phyloP scores from a whole-genome alignment of 495 filamentous ascomycete species.

The Neurospora africana region DNA sequence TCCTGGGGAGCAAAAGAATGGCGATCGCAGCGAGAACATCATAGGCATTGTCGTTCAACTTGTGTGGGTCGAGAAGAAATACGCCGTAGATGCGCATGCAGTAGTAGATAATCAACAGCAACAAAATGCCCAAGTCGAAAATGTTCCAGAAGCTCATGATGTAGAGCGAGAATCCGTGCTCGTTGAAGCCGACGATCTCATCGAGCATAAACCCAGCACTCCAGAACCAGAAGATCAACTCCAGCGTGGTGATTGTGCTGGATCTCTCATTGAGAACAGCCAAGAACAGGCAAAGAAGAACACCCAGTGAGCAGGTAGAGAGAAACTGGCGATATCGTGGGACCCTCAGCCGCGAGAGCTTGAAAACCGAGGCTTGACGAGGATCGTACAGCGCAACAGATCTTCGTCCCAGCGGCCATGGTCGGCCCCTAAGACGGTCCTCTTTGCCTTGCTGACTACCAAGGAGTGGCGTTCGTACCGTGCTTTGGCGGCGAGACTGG shows the following conservation, averaged over 20 bases:
- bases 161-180: constrained; percentile 88
- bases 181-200: constrained; percentile 83
- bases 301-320: constrained; percentile 71
- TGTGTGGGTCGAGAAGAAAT: constrained; percentile 57
- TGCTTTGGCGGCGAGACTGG: constrained; percentile 23
- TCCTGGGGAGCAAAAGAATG: constrained; percentile 75
- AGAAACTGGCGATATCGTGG: constrained; percentile 83
- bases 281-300: constrained; percentile 73
- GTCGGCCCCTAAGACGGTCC: constrained; percentile 21
- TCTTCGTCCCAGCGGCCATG: constrained; percentile 41
- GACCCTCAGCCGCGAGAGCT: constrained; percentile 78
- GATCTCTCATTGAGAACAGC: constrained; percentile 63
- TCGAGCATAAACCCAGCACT: constrained; percentile 96
- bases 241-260: constrained; percentile 63
- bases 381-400: constrained; percentile 86
- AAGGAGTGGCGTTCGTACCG: constrained; percentile 32
- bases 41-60: constrained; percentile 70
- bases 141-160: constrained; percentile 96
- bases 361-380: constrained; percentile 77
- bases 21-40: constrained; percentile 84
- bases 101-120: constrained; percentile 83
- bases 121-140: constrained; percentile 78
- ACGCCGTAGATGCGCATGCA: constrained; percentile 78
- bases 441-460: constrained; percentile 30
- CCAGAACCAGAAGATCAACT: constrained; percentile 93